Percentiles rank a stretch among this genome's conserved stretches.
Conservation (phyloP, 1,284 basidiomycete species). For the Cryptococcus hybrid region DNA sequence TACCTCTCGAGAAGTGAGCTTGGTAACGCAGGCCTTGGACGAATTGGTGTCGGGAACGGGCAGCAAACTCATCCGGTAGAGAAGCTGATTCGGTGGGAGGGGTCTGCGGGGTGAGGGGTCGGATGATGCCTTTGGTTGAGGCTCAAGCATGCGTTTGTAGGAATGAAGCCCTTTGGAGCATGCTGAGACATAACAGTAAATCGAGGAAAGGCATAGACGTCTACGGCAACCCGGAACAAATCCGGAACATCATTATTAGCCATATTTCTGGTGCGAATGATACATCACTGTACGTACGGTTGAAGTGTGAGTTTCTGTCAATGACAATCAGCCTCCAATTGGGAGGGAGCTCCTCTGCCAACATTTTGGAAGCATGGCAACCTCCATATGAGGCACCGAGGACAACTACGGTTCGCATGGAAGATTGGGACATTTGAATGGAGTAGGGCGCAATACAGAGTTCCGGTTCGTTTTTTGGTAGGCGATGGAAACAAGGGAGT, state of each 20-base stretch:
- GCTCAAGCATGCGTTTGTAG: constrained; percentile 57
- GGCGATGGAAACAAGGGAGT: neutral
- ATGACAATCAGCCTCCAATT: too few relatives aligned
- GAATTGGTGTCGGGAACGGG: constrained; percentile 38
- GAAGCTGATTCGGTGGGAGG: constrained; percentile 4
- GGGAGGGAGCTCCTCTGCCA: constrained; percentile 59
- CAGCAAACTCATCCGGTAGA: neutral
- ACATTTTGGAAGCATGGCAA: constrained; percentile 58
- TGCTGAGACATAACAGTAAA: constrained; percentile 51
- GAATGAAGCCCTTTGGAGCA: constrained; percentile 60
- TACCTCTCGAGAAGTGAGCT: constrained; percentile 53
- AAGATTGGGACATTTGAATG: constrained; percentile 5
- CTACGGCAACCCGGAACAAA: too few relatives aligned
- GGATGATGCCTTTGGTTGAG: constrained; percentile 10
- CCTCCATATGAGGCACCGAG: constrained; percentile 63
- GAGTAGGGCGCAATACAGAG: too few relatives aligned
- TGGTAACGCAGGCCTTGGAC: constrained; percentile 57
- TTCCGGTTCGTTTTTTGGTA: too few relatives aligned
- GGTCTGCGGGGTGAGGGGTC: constrained; percentile 19
- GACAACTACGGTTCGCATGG: constrained; percentile 57
- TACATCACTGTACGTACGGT: constrained; percentile 28
- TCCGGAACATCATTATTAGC: too few relatives aligned
- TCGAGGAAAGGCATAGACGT: constrained; percentile 55
- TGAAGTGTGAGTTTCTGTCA: constrained; percentile 64
- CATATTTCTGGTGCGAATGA: neutral